Conservation (phyloP, 257 asterid species). For the Salvia miltiorrhiza region DNA sequence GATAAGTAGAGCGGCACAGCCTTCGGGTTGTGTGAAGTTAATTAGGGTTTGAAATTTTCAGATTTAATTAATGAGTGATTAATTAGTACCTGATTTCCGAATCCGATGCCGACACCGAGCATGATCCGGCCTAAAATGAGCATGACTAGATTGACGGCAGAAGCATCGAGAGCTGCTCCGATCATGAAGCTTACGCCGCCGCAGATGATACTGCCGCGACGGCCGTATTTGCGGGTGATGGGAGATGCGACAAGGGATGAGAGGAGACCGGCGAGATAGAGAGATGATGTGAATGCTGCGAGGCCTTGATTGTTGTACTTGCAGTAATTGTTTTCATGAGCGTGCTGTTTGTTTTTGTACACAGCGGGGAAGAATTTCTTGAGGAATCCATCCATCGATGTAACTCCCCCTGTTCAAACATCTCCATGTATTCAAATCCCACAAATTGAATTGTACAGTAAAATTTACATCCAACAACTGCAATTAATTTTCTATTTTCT, state of each 20-base stretch:
- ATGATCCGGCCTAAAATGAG: slow-evolving; percentile 74
- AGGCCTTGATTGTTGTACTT: slow-evolving; percentile 82
- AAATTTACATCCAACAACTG: background rate
- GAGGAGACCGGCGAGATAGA: slow-evolving; percentile 73
- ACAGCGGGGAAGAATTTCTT: slow-evolving; percentile 59
- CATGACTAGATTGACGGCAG: slow-evolving; percentile 62
- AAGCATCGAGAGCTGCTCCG: slow-evolving; percentile 69
- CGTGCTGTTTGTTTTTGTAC: slow-evolving; percentile 47
- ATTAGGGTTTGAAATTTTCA: background rate
- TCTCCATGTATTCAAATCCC: background rate
- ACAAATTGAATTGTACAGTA: background rate
- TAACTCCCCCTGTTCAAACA: slow-evolving; percentile 65
- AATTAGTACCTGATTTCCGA: slow-evolving; percentile 72
- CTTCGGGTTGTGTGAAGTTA: slow-evolving; percentile 30
- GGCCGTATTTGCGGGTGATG: slow-evolving; percentile 62
- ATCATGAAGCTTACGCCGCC: slow-evolving; percentile 69
- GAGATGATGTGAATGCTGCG: slow-evolving; percentile 76
- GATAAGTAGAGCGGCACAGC: slow-evolving; percentile 82
- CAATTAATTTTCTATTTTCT: background rate
- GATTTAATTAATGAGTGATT: background rate
- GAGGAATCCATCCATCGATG: slow-evolving; percentile 88
- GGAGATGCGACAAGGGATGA: slow-evolving; percentile 72
- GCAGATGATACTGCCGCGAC: slow-evolving; percentile 62
- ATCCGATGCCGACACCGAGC: slow-evolving; percentile 92
- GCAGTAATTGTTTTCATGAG: slow-evolving; percentile 75